phyloP scores from a whole-genome alignment of 2,329 filamentous ascomycete genomes.

The Paraphaeosphaeria minitans region DNA sequence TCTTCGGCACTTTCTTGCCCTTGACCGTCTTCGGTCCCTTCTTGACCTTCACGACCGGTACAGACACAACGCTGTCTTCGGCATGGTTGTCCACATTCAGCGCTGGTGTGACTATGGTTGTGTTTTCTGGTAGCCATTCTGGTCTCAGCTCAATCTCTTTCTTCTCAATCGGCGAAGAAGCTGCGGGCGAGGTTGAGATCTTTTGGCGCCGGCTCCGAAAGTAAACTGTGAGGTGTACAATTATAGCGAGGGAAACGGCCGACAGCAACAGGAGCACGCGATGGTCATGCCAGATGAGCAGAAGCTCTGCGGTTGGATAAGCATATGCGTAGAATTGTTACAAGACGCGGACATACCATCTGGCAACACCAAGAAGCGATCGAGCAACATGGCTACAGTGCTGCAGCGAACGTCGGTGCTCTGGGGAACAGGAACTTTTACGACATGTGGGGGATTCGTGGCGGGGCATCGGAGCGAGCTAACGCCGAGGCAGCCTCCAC shows the following conservation, averaged over 20 bases:
- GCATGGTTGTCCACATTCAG: constrained; percentile 38
- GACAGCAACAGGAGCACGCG: constrained; percentile 42
- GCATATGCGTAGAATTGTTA: neutral
- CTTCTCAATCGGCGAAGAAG: constrained; percentile 41
- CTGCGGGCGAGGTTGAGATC: constrained; percentile 35
- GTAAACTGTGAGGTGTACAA: constrained; percentile 37
- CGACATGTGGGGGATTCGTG: constrained; percentile 2
- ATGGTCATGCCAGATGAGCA: constrained; percentile 45
- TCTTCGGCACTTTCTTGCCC: constrained; percentile 38
- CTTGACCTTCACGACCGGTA: constrained; percentile 31
- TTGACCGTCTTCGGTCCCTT: constrained; percentile 47
- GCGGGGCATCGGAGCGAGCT: constrained; percentile 2
- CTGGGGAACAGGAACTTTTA: constrained; percentile 5
- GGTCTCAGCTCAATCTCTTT: constrained; percentile 36
- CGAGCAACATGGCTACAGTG: constrained; percentile 1
- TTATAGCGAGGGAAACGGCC: constrained; percentile 32
- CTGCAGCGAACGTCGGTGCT: neutral
- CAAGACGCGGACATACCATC: neutral
- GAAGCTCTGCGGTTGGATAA: constrained; percentile 32
- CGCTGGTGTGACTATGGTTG: constrained; percentile 24
- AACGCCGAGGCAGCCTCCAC: constrained; percentile 5
- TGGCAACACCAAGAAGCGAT: constrained; percentile 2
- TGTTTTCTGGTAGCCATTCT: constrained; percentile 45
- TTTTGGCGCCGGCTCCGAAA: constrained; percentile 36
- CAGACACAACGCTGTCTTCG: constrained; percentile 30